Evolutionary conservation across 331 rosid species (phyloP).

Genomic region (Phaseolus coccineus): DNA sequence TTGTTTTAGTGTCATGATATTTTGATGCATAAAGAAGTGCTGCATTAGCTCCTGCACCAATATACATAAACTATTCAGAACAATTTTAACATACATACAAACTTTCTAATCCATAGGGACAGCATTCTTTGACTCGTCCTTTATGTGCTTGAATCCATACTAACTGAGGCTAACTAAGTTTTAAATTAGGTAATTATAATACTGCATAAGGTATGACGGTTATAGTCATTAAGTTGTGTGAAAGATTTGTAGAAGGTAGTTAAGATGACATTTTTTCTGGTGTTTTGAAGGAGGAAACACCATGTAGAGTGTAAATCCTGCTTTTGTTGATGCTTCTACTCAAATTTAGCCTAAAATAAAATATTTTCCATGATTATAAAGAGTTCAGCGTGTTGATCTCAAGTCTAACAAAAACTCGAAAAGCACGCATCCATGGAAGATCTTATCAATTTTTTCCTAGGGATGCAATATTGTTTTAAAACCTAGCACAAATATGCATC

Average conservation of each 20-base stretch:
- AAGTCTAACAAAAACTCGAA: neutral
- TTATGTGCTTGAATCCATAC: neutral
- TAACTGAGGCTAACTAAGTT: neutral
- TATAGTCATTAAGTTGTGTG: neutral
- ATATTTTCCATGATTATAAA: neutral
- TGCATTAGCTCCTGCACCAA: conserved; percentile 16
- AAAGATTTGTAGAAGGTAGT: neutral
- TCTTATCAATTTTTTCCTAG: neutral
- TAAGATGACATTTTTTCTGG: neutral
- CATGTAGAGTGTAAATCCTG: neutral
- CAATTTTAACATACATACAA: neutral
- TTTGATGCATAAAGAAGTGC: conserved; percentile 16
- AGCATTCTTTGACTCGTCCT: neutral
- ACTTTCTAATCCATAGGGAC: neutral
- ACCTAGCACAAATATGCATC: neutral
- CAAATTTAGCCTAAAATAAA: neutral
- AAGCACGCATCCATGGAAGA: neutral
- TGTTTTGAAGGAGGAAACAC: neutral
- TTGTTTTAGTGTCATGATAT: conserved; percentile 1
- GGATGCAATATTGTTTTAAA: neutral
- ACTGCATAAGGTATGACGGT: neutral
- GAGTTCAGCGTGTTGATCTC: neutral
- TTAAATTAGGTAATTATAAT: neutral
- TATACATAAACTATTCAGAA: neutral
- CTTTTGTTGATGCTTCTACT: neutral